phyloP scores from a whole-genome alignment of 768 basidiomycete genomes.

The Russula emetica region DNA sequence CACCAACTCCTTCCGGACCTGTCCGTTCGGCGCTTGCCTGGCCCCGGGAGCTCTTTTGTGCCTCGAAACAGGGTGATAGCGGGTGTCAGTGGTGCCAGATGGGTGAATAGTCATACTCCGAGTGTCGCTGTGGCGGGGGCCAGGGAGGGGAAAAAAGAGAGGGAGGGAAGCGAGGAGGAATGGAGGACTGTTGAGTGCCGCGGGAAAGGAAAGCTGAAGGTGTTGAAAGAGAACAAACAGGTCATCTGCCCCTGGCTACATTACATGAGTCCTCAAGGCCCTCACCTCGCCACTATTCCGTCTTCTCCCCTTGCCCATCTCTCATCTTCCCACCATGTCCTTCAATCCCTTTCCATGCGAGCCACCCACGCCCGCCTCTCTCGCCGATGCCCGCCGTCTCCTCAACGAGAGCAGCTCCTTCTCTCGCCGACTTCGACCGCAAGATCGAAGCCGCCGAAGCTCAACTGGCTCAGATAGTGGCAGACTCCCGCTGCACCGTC shows the following conservation, averaged over 20 bases:
- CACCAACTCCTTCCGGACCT: neutral
- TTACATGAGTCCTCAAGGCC: neutral
- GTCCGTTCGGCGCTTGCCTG: conserved; percentile 11
- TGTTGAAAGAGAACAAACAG: neutral
- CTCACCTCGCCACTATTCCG: conserved; percentile 8
- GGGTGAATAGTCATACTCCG: neutral
- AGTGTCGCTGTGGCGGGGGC: neutral
- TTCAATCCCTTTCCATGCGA: conserved; percentile 39
- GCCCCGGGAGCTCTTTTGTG: neutral
- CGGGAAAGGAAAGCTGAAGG: conserved; percentile 21
- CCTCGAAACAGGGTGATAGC: neutral
- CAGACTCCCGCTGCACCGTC: conserved; percentile 52
- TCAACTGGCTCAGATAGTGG: conserved; percentile 54
- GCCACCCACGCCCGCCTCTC: conserved; percentile 53
- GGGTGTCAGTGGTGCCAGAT: too few species aligned
- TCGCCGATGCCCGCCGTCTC: conserved; percentile 48
- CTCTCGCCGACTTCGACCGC: conserved; percentile 37
- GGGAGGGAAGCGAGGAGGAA: neutral
- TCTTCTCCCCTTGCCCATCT: conserved; percentile 13
- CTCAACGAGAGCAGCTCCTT: conserved; percentile 37
- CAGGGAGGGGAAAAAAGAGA: neutral
- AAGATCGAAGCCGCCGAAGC: conserved; percentile 53
- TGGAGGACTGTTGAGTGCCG: neutral
- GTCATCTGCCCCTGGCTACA: conserved; percentile 18
- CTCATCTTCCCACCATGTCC: conserved; percentile 23